These are phyloP conservation scores for Silene conica DNA, from an alignment of 148 eudicot genomes.

Conservation along the genomic window DNA sequence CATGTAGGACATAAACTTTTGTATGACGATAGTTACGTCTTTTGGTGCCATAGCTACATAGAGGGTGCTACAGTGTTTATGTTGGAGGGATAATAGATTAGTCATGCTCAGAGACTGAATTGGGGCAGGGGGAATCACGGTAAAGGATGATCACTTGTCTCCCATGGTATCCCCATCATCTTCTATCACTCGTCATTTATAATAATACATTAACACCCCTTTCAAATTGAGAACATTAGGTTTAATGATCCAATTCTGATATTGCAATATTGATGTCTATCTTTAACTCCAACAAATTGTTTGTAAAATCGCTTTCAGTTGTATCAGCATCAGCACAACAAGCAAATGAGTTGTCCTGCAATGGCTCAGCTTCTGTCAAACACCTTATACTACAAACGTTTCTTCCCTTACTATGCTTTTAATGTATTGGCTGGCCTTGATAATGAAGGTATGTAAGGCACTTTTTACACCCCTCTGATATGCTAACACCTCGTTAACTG, in stretches of 20 bases:
- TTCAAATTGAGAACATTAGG: neutral
- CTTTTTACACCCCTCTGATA: neutral
- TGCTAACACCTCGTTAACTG: neutral
- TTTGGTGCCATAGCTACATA: neutral
- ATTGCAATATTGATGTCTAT: neutral
- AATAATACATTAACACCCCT: neutral
- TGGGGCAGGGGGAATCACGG: neutral
- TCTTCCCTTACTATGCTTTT: slow-evolving; percentile 91
- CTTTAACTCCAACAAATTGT: neutral
- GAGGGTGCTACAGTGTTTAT: neutral
- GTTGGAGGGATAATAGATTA: neutral
- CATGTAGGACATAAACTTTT: neutral
- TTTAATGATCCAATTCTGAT: neutral
- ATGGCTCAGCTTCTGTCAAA: slow-evolving; percentile 98
- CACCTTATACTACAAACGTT: slow-evolving; percentile 91
- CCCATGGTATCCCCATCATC: no score
- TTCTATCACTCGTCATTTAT: neutral
- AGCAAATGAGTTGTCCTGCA: slow-evolving; percentile 97
- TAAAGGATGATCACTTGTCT: neutral
- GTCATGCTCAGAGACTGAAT: neutral
- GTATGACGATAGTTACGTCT: neutral
- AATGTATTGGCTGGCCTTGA: slow-evolving; percentile 95
- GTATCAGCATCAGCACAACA: slow-evolving; percentile 95
- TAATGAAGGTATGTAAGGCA: slow-evolving; percentile 49
- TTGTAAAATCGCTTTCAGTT: slow-evolving; percentile 34